A percentile compares a stretch with the other conserved stretches of the same genome.
Evolutionary conservation across 1,139 yeast species (phyloP).

Genomic region (Debaryomyces fabryi): DNA sequence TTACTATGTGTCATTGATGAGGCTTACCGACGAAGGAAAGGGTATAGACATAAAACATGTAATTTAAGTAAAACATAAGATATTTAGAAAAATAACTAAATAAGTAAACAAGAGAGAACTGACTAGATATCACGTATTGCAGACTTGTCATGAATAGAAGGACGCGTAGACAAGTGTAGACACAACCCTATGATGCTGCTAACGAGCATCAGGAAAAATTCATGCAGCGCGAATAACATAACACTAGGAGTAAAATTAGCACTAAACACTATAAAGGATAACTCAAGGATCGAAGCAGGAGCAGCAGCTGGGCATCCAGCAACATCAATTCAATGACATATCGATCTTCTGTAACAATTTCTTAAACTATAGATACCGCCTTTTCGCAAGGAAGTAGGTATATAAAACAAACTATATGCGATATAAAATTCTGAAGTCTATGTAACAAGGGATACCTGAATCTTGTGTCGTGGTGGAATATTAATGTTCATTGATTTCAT

Average conservation of each 20-base stretch:
- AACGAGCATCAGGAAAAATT: neutral
- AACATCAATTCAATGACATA: neutral
- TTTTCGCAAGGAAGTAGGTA: constrained; percentile 1
- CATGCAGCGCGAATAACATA: neutral
- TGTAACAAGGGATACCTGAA: constrained; percentile 4
- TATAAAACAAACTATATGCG: constrained; percentile 11
- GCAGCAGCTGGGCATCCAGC: neutral
- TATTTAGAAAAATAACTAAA: neutral
- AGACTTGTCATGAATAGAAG: neutral
- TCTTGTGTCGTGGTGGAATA: neutral
- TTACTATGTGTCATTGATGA: neutral
- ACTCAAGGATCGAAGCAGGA: neutral
- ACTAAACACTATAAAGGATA: neutral
- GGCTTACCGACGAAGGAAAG: neutral
- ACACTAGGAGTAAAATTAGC: neutral
- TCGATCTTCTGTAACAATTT: constrained; percentile 8
- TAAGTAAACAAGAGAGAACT: neutral
- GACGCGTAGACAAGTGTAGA: neutral
- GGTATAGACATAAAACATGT: neutral
- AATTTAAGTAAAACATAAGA: neutral
- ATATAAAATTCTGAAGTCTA: constrained; percentile 10
- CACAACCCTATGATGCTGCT: neutral
- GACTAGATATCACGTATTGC: neutral
- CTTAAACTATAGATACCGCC: constrained; percentile 9
- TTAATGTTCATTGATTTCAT: constrained; percentile 4